A percentile compares a stretch with the other conserved stretches of the same genome.
phyloP scores from a whole-genome alignment of 257 asterid genomes.

The Ligustrum vulgare region DNA sequence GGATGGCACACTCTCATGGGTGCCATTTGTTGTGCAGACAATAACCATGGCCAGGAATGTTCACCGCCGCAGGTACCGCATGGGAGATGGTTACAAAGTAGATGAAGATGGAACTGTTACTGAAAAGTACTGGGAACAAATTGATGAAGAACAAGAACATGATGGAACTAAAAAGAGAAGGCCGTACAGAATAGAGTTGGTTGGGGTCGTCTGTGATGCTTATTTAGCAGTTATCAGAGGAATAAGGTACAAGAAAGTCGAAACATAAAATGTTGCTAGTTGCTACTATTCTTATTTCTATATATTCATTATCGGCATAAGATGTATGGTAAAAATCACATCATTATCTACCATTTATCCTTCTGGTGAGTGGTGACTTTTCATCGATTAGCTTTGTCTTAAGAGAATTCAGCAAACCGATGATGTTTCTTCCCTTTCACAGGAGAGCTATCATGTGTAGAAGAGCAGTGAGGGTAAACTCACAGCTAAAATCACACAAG shows the following conservation, averaged over 20 bases:
- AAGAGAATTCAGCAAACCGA: constrained; percentile 5
- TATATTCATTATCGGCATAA: background rate
- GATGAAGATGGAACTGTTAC: constrained; percentile 57
- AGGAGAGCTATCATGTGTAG: constrained; percentile 93
- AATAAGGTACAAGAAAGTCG: constrained; percentile 70
- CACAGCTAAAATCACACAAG: constrained; percentile 86
- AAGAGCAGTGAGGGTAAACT: constrained; percentile 87
- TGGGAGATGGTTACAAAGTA: constrained; percentile 81
- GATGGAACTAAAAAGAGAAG: constrained; percentile 67
- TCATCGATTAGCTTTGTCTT: background rate
- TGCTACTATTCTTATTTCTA: background rate
- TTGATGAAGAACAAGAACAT: constrained; percentile 66
- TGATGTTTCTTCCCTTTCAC: constrained; percentile 19
- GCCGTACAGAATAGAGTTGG: constrained; percentile 83
- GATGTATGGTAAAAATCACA: background rate
- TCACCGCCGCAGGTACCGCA: constrained; percentile 75
- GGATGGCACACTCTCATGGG: constrained; percentile 93
- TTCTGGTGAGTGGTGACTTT: background rate
- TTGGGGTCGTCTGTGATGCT: constrained; percentile 88
- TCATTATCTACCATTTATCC: background rate
- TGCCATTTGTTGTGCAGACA: constrained; percentile 90
- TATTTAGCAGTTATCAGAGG: constrained; percentile 87
- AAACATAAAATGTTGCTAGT: constrained; percentile 5
- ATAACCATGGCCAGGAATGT: constrained; percentile 89
- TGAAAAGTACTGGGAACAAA: constrained; percentile 86